Conservation (phyloP, 495 filamentous ascomycete genomes). For the Jackrogersella multiformis region DNA sequence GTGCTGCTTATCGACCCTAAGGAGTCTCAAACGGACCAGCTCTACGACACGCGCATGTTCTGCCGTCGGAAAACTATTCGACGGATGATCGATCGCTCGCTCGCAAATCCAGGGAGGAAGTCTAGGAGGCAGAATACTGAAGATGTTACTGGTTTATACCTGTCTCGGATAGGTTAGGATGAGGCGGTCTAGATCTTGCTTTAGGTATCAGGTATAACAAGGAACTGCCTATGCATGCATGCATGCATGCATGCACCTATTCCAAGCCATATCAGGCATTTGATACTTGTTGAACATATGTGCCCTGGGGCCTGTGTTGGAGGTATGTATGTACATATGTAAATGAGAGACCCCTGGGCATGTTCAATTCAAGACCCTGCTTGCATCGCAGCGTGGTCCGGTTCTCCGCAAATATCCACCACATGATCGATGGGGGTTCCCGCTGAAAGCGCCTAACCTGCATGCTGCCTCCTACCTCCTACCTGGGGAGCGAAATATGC, state of each 20-base stretch:
- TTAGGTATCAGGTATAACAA: not conserved
- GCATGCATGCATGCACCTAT: constrained; percentile 15
- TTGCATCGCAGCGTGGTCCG: constrained; percentile 34
- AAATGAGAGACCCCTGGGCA: constrained; percentile 26
- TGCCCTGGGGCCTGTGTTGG: constrained; percentile 12
- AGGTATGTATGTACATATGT: constrained; percentile 8
- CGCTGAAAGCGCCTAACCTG: constrained; percentile 34
- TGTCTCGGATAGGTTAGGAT: constrained; percentile 24
- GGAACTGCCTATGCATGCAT: constrained; percentile 19
- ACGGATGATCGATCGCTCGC: constrained; percentile 3
- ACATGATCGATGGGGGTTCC: constrained; percentile 43
- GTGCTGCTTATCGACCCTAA: constrained; percentile 8
- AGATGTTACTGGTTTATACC: constrained; percentile 19
- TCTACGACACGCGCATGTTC: not conserved
- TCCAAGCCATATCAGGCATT: constrained; percentile 18
- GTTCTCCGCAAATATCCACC: constrained; percentile 40
- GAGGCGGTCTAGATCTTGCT: constrained; percentile 36
- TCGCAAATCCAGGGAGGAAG: constrained; percentile 1
- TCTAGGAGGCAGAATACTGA: constrained; percentile 3
- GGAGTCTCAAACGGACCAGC: not conserved
- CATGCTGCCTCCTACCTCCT: no score
- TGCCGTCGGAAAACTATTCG: not conserved
- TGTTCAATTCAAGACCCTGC: constrained; percentile 40
- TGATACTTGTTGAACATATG: constrained; percentile 10
- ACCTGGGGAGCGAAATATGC: constrained; percentile 7